Percentiles rank a stretch among this genome's conserved stretches.
These are phyloP conservation scores for button mushroom (Agaricus bisporus) DNA, from an alignment of 768 basidiomycete species.

Conservation along the genomic window DNA sequence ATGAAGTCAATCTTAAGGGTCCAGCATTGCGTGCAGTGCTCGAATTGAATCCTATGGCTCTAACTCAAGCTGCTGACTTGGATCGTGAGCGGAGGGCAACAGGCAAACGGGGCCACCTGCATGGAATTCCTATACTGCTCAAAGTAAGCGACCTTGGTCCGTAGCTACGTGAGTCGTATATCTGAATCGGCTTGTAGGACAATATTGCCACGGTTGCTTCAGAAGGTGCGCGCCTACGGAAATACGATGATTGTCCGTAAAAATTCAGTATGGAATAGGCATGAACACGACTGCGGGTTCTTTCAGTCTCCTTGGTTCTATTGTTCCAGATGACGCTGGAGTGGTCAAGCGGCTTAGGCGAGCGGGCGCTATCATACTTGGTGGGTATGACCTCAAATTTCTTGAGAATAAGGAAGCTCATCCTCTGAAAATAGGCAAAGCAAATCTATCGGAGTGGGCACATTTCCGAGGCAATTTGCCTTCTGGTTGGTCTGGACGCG, in stretches of 20 bases:
- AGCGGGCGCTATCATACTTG: slow-evolving; percentile 40
- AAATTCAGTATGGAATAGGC: slow-evolving; percentile 18
- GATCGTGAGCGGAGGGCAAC: slow-evolving; percentile 36
- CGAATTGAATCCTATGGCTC: slow-evolving; percentile 49
- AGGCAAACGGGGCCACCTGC: slow-evolving; percentile 41
- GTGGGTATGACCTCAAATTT: slow-evolving; percentile 13
- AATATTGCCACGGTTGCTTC: slow-evolving; percentile 41
- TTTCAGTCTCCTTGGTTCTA: slow-evolving; percentile 32
- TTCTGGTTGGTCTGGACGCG: slow-evolving; percentile 54
- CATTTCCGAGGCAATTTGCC: slow-evolving; percentile 40
- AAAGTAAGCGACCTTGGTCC: slow-evolving; percentile 27
- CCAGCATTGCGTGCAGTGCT: slow-evolving; percentile 52
- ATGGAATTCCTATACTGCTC: slow-evolving; percentile 48
- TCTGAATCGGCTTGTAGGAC: slow-evolving; percentile 23
- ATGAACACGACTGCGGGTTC: slow-evolving; percentile 44
- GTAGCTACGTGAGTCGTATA: background rate
- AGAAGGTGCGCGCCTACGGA: slow-evolving; percentile 25
- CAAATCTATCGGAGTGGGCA: slow-evolving; percentile 51
- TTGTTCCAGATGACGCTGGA: slow-evolving; percentile 40
- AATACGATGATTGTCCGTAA: background rate
- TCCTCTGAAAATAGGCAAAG: slow-evolving; percentile 33
- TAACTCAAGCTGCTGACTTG: slow-evolving; percentile 43
- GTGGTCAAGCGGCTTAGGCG: slow-evolving; percentile 36
- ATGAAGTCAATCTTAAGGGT: slow-evolving; percentile 62
- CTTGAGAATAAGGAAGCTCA: background rate